A percentile compares a stretch with the other conserved stretches of the same genome.
Conservation (phyloP, 352 stramenopile species). For the Phytophthora fragariaefolia region DNA sequence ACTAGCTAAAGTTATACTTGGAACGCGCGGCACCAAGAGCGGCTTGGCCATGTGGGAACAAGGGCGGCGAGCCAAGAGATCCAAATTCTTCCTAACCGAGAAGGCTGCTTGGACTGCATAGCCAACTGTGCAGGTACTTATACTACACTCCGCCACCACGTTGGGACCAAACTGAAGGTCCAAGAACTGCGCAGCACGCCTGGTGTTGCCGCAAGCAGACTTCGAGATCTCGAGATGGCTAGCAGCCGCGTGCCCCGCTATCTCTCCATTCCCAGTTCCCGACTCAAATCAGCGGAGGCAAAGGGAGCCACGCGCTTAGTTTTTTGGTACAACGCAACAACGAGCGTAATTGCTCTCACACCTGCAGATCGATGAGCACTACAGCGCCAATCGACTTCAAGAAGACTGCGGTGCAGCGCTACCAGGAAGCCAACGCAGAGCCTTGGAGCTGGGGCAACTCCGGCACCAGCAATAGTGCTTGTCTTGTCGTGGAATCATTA, state of each 20-base stretch:
- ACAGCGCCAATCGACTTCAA: not conserved
- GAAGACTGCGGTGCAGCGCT: slow-evolving; percentile 7
- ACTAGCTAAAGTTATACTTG: slow-evolving; percentile 22
- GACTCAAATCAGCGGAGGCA: slow-evolving; percentile 21
- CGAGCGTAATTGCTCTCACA: not conserved
- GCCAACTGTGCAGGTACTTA: slow-evolving; percentile 23
- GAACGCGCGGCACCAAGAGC: slow-evolving; percentile 18
- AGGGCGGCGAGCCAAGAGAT: not conserved
- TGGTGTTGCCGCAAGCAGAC: not conserved
- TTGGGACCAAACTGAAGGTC: slow-evolving; percentile 5
- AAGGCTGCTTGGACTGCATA: slow-evolving; percentile 12
- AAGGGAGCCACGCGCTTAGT: slow-evolving; percentile 21
- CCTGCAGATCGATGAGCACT: slow-evolving; percentile 1
- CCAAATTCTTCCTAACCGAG: not conserved
- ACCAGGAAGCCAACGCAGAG: not conserved
- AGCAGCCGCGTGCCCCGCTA: slow-evolving; percentile 7
- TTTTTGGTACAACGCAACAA: slow-evolving; percentile 20
- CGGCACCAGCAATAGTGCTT: slow-evolving; percentile 4
- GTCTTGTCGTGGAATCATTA: slow-evolving; percentile 32
- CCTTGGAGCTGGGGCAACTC: not conserved
- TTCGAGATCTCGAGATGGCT: slow-evolving; percentile 7
- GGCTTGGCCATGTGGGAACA: slow-evolving; percentile 26
- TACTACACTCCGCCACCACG: slow-evolving; percentile 14
- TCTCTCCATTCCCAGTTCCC: slow-evolving; percentile 9
- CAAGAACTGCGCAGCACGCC: not conserved